Conservation (phyloP, 2,329 filamentous ascomycete species). For the Cephalotrichum gorgonifer region DNA sequence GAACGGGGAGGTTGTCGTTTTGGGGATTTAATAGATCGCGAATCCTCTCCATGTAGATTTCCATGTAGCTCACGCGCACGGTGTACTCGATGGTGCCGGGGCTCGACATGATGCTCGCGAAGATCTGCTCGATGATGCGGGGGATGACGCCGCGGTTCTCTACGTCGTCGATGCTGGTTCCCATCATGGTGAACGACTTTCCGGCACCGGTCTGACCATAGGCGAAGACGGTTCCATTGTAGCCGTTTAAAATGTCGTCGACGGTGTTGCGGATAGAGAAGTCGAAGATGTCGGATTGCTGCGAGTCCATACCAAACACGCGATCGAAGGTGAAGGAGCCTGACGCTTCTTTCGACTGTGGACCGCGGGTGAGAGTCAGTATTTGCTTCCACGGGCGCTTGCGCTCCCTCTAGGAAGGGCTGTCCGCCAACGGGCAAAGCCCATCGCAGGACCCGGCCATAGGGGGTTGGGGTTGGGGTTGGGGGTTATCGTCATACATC, state of each 20-base stretch:
- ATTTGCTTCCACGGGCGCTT: not conserved
- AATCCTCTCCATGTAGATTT: conserved; percentile 99
- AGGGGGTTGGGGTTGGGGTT: not conserved
- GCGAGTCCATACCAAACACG: conserved; percentile 88
- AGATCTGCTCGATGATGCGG: conserved; percentile 95
- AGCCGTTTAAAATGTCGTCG: conserved; percentile 96
- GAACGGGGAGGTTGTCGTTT: conserved; percentile 94
- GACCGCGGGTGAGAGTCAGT: not conserved
- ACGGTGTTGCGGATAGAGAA: conserved; percentile 95
- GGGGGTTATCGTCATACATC: conserved; percentile 46
- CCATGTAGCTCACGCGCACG: conserved; percentile 98
- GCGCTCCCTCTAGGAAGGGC: not conserved
- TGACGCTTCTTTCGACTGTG: conserved; percentile 69
- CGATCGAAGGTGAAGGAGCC: conserved; percentile 94
- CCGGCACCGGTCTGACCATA: conserved; percentile 97
- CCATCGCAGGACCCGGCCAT: not conserved
- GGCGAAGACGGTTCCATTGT: conserved; percentile 97
- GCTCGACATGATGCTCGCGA: conserved; percentile 85
- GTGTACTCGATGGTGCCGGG: conserved; percentile 95
- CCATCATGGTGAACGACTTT: conserved; percentile 94
- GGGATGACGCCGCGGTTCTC: conserved; percentile 88
- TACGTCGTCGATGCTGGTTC: conserved; percentile 78
- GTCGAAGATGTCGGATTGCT: conserved; percentile 90
- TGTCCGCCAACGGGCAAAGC: no score
- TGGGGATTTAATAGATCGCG: conserved; percentile 84